These are phyloP conservation scores for Kwoniella sp. DNA, from an alignment of 768 basidiomycete species.

Conservation along the genomic window DNA sequence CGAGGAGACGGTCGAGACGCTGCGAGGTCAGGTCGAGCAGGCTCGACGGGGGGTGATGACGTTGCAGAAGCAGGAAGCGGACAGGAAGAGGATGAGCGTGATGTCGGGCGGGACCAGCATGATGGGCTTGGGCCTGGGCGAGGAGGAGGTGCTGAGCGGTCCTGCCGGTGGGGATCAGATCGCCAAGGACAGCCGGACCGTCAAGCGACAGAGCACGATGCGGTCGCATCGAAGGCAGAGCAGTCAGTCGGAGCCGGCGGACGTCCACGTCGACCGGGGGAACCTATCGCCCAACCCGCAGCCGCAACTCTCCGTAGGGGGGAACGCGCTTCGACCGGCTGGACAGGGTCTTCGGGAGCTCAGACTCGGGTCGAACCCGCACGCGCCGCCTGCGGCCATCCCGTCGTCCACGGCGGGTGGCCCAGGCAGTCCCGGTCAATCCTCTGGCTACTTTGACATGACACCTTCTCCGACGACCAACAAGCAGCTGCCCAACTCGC, in stretches of 20 bases:
- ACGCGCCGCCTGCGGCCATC: too few relatives aligned
- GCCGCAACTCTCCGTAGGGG: background rate
- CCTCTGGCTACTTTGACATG: constrained; percentile 14
- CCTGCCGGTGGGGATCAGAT: background rate
- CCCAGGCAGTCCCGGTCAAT: too few relatives aligned
- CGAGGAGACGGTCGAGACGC: constrained; percentile 43
- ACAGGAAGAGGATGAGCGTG: constrained; percentile 27
- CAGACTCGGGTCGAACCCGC: constrained; percentile 17
- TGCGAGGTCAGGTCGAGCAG: constrained; percentile 44
- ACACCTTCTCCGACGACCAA: background rate
- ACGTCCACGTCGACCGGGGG: background rate
- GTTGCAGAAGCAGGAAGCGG: constrained; percentile 46
- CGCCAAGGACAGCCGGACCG: constrained; percentile 12
- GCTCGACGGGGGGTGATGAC: constrained; percentile 43
- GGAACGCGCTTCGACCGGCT: background rate
- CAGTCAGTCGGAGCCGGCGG: constrained; percentile 32
- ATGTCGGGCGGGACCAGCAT: constrained; percentile 11
- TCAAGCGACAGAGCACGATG: constrained; percentile 34
- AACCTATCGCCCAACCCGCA: constrained; percentile 7
- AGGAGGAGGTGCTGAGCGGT: constrained; percentile 13
- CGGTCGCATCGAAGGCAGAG: constrained; percentile 26
- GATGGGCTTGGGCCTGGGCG: constrained; percentile 16
- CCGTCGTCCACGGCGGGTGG: too few relatives aligned
- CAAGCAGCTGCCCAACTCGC: constrained; percentile 1
- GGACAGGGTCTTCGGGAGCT: constrained; percentile 40